Conservation (phyloP, 768 basidiomycete genomes). For the Russula abietina region DNA sequence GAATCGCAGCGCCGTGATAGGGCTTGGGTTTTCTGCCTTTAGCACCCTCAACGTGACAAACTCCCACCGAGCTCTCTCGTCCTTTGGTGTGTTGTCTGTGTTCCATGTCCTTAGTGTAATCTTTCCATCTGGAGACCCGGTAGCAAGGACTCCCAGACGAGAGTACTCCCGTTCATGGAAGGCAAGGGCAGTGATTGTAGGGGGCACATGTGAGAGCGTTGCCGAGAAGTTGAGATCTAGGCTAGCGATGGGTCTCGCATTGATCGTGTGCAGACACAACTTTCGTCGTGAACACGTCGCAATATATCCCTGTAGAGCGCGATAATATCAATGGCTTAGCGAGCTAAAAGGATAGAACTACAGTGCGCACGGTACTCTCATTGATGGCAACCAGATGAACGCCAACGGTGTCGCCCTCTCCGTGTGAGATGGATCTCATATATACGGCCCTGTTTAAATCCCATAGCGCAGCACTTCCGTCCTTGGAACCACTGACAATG, state of each 20-base stretch:
- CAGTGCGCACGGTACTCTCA: conserved; percentile 69
- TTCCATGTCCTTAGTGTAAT: conserved; percentile 83
- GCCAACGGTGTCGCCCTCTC: conserved; percentile 32
- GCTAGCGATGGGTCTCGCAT: conserved; percentile 69
- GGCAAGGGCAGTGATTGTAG: conserved; percentile 65
- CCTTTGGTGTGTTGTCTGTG: conserved; percentile 62
- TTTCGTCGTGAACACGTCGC: conserved; percentile 71
- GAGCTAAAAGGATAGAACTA: neutral
- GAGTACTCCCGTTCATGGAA: conserved; percentile 91
- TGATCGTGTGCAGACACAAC: conserved; percentile 80
- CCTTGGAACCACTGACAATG: conserved; percentile 75
- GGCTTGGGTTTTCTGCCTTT: conserved; percentile 43
- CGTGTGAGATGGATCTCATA: conserved; percentile 74
- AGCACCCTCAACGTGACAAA: conserved; percentile 65
- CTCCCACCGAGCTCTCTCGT: conserved; percentile 66
- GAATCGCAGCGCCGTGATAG: conserved; percentile 74
- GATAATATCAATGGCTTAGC: conserved; percentile 11
- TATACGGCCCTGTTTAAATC: conserved; percentile 83
- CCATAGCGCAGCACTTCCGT: conserved; percentile 85
- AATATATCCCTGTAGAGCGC: conserved; percentile 63
- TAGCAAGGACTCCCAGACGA: conserved; percentile 69
- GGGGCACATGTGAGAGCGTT: conserved; percentile 39
- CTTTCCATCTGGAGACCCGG: conserved; percentile 68
- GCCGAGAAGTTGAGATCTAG: conserved; percentile 52
- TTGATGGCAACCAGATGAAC: conserved; percentile 74